These are phyloP conservation scores for Protomyces macrosporus DNA, from an alignment of 1,139 yeast genomes.

Conservation along the genomic window DNA sequence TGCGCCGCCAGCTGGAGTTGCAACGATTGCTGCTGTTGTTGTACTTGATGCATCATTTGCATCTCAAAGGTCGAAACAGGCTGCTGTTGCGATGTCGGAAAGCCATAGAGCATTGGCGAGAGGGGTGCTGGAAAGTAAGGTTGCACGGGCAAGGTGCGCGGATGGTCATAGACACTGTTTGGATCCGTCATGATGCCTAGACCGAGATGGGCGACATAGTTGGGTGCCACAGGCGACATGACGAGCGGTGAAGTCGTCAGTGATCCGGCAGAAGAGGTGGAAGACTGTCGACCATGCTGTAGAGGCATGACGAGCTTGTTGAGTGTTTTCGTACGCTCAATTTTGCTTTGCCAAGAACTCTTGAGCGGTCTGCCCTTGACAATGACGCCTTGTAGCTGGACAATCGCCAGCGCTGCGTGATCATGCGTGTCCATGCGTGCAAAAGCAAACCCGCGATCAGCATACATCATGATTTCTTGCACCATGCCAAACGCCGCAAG, in stretches of 20 bases:
- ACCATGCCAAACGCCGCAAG: slow-evolving; percentile 76
- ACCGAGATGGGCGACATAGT: neutral
- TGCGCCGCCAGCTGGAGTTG: neutral
- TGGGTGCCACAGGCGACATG: neutral
- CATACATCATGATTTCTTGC: slow-evolving; percentile 72
- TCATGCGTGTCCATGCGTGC: slow-evolving; percentile 83
- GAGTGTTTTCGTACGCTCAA: neutral
- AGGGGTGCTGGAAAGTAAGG: neutral
- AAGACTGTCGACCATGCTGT: too few species aligned
- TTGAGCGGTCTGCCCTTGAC: slow-evolving; percentile 74
- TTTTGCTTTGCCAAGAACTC: slow-evolving; percentile 54
- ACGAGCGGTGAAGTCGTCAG: neutral
- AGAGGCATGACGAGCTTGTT: neutral
- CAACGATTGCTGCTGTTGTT: slow-evolving; percentile 1
- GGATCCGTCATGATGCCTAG: neutral
- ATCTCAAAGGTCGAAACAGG: neutral
- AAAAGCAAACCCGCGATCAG: slow-evolving; percentile 80
- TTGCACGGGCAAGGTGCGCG: neutral
- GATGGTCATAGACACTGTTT: neutral
- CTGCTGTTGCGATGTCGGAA: neutral
- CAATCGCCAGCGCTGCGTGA: slow-evolving; percentile 81
- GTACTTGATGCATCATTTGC: neutral
- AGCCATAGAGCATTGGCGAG: neutral
- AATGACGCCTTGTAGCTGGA: slow-evolving; percentile 68
- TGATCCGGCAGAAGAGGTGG: neutral